These are phyloP conservation scores for Pseudozyma thailandica DNA, from an alignment of 1,284 basidiomycete species.

Conservation along the genomic window DNA sequence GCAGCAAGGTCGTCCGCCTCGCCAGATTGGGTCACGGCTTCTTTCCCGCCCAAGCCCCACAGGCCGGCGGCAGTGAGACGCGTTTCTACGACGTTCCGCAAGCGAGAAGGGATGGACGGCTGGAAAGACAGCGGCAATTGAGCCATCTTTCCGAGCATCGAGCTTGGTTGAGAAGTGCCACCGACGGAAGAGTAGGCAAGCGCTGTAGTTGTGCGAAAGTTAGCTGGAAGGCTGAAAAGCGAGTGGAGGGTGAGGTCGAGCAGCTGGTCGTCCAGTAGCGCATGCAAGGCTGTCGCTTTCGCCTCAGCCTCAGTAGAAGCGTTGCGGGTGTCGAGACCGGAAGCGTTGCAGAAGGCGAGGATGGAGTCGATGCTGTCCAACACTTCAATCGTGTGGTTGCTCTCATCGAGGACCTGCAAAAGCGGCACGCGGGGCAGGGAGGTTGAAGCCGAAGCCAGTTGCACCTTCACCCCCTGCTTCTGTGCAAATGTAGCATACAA, in stretches of 20 bases:
- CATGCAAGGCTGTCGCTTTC: constrained; percentile 30
- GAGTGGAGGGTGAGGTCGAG: constrained; percentile 54
- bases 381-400: constrained; percentile 13
- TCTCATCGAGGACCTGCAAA: constrained; percentile 33
- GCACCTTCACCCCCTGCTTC: constrained; percentile 1
- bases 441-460: constrained; percentile 41
- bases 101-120: constrained; percentile 48
- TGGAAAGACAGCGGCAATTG: constrained; percentile 18
- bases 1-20: constrained; percentile 44
- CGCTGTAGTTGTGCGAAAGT: constrained; percentile 51
- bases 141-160: constrained; percentile 13
- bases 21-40: constrained; percentile 25
- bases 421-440: constrained; percentile 44
- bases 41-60: constrained; percentile 53
- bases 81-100: constrained; percentile 54
- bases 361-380: constrained; percentile 37
- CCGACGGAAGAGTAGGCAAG: constrained; percentile 37
- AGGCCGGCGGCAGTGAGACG: constrained; percentile 39
- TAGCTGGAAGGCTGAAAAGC: constrained; percentile 54
- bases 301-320: constrained; percentile 6
- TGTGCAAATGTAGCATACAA: constrained; percentile 36
- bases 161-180: not conserved
- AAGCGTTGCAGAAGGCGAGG: constrained; percentile 27
- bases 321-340: constrained; percentile 29
- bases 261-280: constrained; percentile 52